phyloP scores from a whole-genome alignment of 371 early-diverging fungal genomes.

The Enteropsectra breve region DNA sequence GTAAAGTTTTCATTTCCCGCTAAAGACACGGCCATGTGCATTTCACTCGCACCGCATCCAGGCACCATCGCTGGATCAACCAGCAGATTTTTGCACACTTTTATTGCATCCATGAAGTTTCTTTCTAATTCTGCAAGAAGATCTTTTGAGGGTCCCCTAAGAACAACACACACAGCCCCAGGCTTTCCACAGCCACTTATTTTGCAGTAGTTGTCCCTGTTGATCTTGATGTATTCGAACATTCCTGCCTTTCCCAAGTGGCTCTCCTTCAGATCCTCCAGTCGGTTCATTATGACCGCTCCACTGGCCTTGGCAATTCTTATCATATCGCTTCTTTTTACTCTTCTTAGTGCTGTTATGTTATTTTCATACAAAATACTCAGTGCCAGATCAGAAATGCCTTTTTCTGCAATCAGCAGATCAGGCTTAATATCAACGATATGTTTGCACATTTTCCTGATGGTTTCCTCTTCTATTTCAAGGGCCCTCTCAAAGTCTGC shows the following conservation, averaged over 20 bases:
- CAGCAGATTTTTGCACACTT: slow-evolving; percentile 90
- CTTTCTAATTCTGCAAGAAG: slow-evolving; percentile 94
- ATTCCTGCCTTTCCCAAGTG: slow-evolving; percentile 92
- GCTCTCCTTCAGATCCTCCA: slow-evolving; percentile 82
- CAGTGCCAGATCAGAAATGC: slow-evolving; percentile 65
- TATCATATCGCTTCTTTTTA: slow-evolving; percentile 93
- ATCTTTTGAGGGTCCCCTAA: slow-evolving; percentile 95
- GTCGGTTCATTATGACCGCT: slow-evolving; percentile 86
- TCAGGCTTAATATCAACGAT: slow-evolving; percentile 90
- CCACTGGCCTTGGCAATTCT: slow-evolving; percentile 93
- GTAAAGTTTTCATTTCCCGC: background rate
- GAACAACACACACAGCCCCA: slow-evolving; percentile 91
- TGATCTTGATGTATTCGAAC: slow-evolving; percentile 89
- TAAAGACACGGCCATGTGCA: slow-evolving; percentile 67
- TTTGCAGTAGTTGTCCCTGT: slow-evolving; percentile 73
- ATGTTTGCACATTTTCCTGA: slow-evolving; percentile 83
- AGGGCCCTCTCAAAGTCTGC: slow-evolving; percentile 85
- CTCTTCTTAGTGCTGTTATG: slow-evolving; percentile 92
- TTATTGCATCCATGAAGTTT: slow-evolving; percentile 96
- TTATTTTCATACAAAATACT: slow-evolving; percentile 61
- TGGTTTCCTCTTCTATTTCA: slow-evolving; percentile 97
- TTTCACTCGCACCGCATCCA: slow-evolving; percentile 99
- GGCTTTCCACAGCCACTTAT: slow-evolving; percentile 83
- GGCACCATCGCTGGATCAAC: slow-evolving; percentile 80
- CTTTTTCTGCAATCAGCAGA: slow-evolving; percentile 97